A percentile compares a stretch with the other conserved stretches of the same genome.
phyloP scores from a whole-genome alignment of 495 filamentous ascomycete species.

The Penicillium pancosmium region DNA sequence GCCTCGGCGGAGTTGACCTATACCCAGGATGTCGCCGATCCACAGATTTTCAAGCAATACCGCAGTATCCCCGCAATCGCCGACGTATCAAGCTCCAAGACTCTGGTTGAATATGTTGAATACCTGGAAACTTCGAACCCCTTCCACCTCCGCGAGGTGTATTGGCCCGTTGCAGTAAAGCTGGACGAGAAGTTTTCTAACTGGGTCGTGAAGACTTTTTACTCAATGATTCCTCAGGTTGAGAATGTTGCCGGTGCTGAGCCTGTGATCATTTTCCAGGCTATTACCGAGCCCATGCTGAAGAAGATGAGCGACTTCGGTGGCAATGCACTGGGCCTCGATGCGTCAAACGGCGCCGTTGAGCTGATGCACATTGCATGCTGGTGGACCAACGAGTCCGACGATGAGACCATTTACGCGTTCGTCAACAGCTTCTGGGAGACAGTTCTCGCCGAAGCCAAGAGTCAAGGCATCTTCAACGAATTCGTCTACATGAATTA shows the following conservation, averaged over 20 bases:
- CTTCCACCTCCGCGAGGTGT: conserved; percentile 47
- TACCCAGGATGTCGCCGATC: conserved; percentile 37
- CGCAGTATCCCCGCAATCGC: conserved; percentile 36
- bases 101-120: conserved; percentile 45
- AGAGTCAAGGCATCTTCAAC: conserved; percentile 42
- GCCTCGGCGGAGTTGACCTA: conserved; percentile 43
- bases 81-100: conserved; percentile 43
- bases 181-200: conserved; percentile 36
- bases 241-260: conserved; percentile 38
- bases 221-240: conserved; percentile 35
- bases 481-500: conserved; percentile 64
- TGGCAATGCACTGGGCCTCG: conserved; percentile 57
- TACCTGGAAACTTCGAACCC: conserved; percentile 45
- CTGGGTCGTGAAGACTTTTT: conserved; percentile 41
- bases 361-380: conserved; percentile 37
- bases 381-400: conserved; percentile 37
- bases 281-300: conserved; percentile 41
- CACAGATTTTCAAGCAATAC: conserved; percentile 47
- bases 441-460: conserved; percentile 36
- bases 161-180: conserved; percentile 45
- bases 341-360: conserved; percentile 40
- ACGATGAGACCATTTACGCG: conserved; percentile 32
- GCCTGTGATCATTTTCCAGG: conserved; percentile 53
- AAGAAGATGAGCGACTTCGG: conserved; percentile 45
- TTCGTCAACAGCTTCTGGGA: conserved; percentile 25